Evolutionary conservation across 2,329 filamentous ascomycete genomes (phyloP).

Genomic region (Venturia oleaginea): DNA sequence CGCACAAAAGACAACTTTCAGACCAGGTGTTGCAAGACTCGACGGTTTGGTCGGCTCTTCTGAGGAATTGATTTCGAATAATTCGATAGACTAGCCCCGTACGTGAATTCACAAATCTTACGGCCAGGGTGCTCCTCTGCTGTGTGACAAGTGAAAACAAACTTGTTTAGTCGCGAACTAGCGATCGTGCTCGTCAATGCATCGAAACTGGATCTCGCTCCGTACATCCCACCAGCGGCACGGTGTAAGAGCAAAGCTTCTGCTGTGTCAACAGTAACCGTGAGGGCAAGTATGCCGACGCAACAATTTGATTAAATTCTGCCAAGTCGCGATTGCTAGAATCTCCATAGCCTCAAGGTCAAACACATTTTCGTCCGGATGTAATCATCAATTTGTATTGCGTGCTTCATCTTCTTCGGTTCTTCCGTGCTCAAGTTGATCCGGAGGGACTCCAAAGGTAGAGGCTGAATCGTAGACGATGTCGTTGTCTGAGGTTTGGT

Average conservation of each 20-base stretch:
- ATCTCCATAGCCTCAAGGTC: neutral
- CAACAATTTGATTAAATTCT: neutral
- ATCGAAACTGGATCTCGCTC: neutral
- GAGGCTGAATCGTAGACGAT: too few relatives aligned
- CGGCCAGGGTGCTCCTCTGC: neutral
- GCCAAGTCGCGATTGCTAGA: neutral
- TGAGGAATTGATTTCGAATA: neutral
- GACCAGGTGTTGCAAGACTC: neutral
- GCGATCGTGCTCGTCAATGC: neutral
- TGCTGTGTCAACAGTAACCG: neutral
- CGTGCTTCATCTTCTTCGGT: neutral
- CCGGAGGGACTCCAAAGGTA: too few relatives aligned
- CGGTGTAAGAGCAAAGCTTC: neutral
- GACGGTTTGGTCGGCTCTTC: neutral
- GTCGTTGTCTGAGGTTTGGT: too few relatives aligned
- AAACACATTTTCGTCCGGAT: neutral
- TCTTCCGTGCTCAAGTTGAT: too few relatives aligned
- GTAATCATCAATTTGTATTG: neutral
- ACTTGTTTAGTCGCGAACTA: neutral
- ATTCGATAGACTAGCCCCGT: neutral
- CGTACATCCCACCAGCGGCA: neutral
- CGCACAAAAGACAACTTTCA: neutral
- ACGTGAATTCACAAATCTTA: neutral
- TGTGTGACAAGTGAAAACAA: neutral
- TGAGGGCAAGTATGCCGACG: neutral